phyloP scores from a whole-genome alignment of 768 basidiomycete genomes.

The Mycena venus region DNA sequence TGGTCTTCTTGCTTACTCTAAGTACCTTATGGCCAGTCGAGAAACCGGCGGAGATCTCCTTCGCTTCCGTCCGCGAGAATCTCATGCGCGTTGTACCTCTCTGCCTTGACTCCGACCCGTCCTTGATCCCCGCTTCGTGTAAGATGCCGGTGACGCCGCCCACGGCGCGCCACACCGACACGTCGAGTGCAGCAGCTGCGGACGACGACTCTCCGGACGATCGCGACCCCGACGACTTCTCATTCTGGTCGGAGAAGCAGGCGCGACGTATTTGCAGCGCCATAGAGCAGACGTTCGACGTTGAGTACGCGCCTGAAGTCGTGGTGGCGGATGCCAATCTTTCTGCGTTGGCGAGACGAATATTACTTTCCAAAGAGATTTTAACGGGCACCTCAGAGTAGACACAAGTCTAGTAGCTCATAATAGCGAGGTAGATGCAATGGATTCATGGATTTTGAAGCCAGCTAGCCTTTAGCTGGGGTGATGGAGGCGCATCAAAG shows the following conservation, averaged over 20 bases:
- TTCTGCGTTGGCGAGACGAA: slow-evolving; percentile 84
- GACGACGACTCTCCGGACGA: slow-evolving; percentile 49
- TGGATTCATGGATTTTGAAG: neutral
- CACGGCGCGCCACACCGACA: slow-evolving; percentile 17
- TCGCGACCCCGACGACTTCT: slow-evolving; percentile 92
- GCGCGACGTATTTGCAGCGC: slow-evolving; percentile 89
- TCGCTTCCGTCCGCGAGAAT: slow-evolving; percentile 72
- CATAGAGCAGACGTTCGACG: slow-evolving; percentile 85
- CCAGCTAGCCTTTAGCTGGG: too few relatives aligned
- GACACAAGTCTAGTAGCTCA: neutral
- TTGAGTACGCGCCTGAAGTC: slow-evolving; percentile 92
- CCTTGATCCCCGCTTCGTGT: slow-evolving; percentile 82
- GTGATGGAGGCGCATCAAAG: neutral
- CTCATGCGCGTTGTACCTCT: slow-evolving; percentile 86
- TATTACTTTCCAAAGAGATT: slow-evolving; percentile 82
- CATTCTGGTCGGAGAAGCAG: slow-evolving; percentile 92
- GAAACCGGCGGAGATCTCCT: slow-evolving; percentile 73
- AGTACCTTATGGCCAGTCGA: slow-evolving; percentile 64
- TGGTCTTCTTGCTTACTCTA: slow-evolving; percentile 14
- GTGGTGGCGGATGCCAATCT: slow-evolving; percentile 95
- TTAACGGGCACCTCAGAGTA: slow-evolving; percentile 41
- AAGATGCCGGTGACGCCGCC: slow-evolving; percentile 49
- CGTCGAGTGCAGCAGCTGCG: slow-evolving; percentile 11
- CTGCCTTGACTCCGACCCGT: slow-evolving; percentile 89
- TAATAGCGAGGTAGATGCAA: neutral